Percentiles rank a stretch among this genome's conserved stretches.
These are phyloP conservation scores for Eucalyptus regnans DNA, from an alignment of 345 rosid genomes.

Conservation along the genomic window DNA sequence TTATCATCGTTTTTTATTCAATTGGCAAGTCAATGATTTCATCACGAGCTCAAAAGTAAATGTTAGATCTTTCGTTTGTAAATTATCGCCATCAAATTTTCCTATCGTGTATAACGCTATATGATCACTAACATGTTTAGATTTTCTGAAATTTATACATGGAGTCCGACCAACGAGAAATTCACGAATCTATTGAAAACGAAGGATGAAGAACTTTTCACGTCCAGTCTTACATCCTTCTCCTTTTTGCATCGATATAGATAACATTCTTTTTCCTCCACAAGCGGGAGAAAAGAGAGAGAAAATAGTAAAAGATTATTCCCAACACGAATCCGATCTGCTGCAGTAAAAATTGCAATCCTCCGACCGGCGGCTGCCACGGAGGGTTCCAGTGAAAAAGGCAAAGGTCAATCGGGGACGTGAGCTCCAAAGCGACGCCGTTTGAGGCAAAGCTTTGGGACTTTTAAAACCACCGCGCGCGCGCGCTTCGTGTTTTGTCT, in stretches of 20 bases:
- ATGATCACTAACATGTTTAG: too few relatives aligned
- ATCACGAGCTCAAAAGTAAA: too few relatives aligned
- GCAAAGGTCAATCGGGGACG: background rate
- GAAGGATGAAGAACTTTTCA: background rate
- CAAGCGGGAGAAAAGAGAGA: background rate
- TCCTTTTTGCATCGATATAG: background rate
- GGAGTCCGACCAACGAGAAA: too few relatives aligned
- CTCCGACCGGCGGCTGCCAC: background rate
- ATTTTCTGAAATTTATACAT: too few relatives aligned
- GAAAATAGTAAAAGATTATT: background rate
- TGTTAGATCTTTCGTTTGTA: too few relatives aligned
- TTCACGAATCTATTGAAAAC: background rate
- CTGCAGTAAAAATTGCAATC: background rate
- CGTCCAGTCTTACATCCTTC: background rate
- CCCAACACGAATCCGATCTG: background rate
- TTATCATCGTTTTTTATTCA: too few relatives aligned
- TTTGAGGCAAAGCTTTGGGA: background rate
- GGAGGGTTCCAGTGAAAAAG: background rate
- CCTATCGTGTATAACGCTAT: too few relatives aligned
- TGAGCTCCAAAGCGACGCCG: background rate
- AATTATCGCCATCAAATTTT: too few relatives aligned
- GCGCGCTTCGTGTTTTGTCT: background rate
- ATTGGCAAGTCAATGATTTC: too few relatives aligned
- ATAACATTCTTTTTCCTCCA: background rate
- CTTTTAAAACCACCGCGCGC: background rate